phyloP scores from a whole-genome alignment of 2,329 filamentous ascomycete species.

The Plenodomus lindquistii region DNA sequence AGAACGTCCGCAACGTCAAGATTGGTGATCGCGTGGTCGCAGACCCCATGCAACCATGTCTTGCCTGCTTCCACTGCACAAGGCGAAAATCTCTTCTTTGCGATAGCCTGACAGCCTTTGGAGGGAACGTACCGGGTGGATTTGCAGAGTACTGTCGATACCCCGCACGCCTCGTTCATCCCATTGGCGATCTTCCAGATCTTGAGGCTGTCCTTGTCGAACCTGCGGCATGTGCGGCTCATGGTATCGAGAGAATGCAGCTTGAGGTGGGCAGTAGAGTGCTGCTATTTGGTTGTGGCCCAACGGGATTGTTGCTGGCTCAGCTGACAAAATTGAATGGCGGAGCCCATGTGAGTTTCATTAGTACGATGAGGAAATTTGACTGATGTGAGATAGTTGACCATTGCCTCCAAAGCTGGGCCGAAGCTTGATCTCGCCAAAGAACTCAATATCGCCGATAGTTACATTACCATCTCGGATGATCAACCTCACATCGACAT shows the following conservation, averaged over 20 bases:
- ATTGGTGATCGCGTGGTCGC: constrained; percentile 65
- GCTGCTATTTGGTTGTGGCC: constrained; percentile 68
- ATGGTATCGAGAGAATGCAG: constrained; percentile 70
- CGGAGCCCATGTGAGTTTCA: constrained; percentile 58
- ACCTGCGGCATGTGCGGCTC: constrained; percentile 71
- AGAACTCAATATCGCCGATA: constrained; percentile 52
- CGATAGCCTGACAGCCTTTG: constrained; percentile 69
- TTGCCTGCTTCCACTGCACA: constrained; percentile 74
- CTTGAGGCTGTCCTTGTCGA: constrained; percentile 73
- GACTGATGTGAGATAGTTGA: constrained; percentile 45
- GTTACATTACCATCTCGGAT: constrained; percentile 51
- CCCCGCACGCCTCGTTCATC: constrained; percentile 63
- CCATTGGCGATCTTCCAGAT: constrained; percentile 66
- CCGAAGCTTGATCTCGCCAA: constrained; percentile 71
- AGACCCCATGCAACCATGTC: constrained; percentile 69
- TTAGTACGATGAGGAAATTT: too few species aligned
- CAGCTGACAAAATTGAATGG: constrained; percentile 68
- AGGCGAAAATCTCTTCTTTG: constrained; percentile 70
- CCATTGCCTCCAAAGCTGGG: constrained; percentile 69
- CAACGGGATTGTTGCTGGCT: constrained; percentile 66
- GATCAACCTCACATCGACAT: constrained; percentile 50
- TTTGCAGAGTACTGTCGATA: constrained; percentile 71
- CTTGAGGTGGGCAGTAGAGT: constrained; percentile 68
- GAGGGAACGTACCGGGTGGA: constrained; percentile 69
- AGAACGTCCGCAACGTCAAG: constrained; percentile 62